These are phyloP conservation scores for Strobilomyces confusus DNA, from an alignment of 768 basidiomycete species.

Conservation along the genomic window DNA sequence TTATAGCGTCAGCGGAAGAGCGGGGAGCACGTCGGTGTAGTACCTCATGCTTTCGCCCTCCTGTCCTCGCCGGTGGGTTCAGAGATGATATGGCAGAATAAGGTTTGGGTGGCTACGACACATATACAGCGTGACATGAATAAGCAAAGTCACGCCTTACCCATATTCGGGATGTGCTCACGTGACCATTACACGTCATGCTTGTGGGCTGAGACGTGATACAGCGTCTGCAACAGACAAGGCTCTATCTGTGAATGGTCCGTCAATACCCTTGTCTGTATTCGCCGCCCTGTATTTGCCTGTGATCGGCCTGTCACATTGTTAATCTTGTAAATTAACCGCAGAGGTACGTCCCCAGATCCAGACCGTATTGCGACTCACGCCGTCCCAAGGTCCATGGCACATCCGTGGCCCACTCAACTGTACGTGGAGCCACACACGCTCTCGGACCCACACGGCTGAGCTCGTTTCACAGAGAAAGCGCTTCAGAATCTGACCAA, in stretches of 20 bases:
- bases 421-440: constrained; percentile 17
- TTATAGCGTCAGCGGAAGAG: neutral
- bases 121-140: constrained; percentile 36
- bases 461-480: constrained; percentile 7
- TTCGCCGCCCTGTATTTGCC: neutral
- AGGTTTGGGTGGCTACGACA: constrained; percentile 29
- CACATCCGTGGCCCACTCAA: constrained; percentile 22
- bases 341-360: constrained; percentile 5
- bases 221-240: constrained; percentile 5
- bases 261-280: neutral
- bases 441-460: neutral
- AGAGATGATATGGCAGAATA: constrained; percentile 26
- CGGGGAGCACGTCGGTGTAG: neutral
- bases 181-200: constrained; percentile 22
- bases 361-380: constrained; percentile 2
- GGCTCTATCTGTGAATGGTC: constrained; percentile 12
- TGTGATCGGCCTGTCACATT: neutral
- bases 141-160: constrained; percentile 13
- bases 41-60: constrained; percentile 33
- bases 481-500: constrained; percentile 25
- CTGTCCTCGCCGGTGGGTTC: constrained; percentile 15
- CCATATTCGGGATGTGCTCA: neutral
- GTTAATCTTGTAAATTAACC: neutral
- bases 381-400: constrained; percentile 19
- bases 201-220: neutral